Evolutionary conservation across 1,284 basidiomycete species (phyloP), one percentile per base, ranked within the genome.

Genomic region (Marasmius oreades): DNA sequence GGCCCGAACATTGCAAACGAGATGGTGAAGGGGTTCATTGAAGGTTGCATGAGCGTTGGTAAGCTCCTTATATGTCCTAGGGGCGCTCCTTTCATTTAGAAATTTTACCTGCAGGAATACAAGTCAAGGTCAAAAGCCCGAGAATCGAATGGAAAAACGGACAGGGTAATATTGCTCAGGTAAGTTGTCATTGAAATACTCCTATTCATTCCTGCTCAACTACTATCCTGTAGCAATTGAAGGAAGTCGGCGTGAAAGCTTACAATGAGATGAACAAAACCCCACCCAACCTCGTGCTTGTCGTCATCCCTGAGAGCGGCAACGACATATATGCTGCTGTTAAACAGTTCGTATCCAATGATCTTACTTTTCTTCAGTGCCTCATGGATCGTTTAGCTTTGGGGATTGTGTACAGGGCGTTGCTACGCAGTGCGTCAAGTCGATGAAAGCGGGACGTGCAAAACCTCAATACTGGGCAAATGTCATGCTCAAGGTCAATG

Each of bases 391-490:
- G 37, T 48, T 56, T 57, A 90, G 87, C 61, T 90, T 90, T 55
- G 88, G 88, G 16, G 88, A 90, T 63, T 72, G 88, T 34, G 70
- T 74, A 84, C 75, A 76, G 57, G 87, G 88, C 31, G 82, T 90
- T 7, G 79, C 87, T 0, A 91, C 88, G 0, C 88, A 90, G 59
- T 91, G 89, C 66, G 61, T 92, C 65, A 88, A 86, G 66, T 74
- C 76, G 11, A 69, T 63, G 2, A 90, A 88, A 63, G 86, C 85
- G 63, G 76, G 70, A 58, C 70, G 77, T 6, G 88, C 85, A 0
- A 89, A 83, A 58, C 67, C 77, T 1, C 89, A 91, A 60, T 92
- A 91, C 64, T 92, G 77, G 57, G 86, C 89, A 0, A 92, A 92
- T 23, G 23, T 44, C 16, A 12, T 23, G 28, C 51, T 11, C 62